phyloP scores from a whole-genome alignment of 495 filamentous ascomycete species.

The Bathelium albidoporum region DNA sequence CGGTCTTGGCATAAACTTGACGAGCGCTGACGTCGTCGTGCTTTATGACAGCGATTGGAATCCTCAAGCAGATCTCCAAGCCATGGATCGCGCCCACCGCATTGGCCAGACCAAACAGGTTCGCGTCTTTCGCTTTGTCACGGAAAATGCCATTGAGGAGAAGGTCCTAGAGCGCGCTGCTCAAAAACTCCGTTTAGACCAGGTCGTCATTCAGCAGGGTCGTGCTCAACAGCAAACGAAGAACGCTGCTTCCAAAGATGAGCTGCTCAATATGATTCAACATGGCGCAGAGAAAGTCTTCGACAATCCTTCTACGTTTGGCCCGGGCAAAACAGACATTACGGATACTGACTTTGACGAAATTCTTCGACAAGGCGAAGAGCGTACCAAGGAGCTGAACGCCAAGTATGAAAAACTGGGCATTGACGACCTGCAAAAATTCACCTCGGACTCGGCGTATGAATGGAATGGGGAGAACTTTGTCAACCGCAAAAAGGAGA shows the following conservation, averaged over 20 bases:
- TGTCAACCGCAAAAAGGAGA: conserved; percentile 87
- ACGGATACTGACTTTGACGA: conserved; percentile 81
- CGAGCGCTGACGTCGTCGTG: conserved; percentile 88
- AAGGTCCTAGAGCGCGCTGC: conserved; percentile 96
- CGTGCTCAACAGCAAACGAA: conserved; percentile 86
- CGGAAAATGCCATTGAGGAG: conserved; percentile 96
- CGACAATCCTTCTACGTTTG: conserved; percentile 49
- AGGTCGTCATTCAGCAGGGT: conserved; percentile 98
- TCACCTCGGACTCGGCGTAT: conserved; percentile 83
- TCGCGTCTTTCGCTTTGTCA: conserved; percentile 89
- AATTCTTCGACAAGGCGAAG: conserved; percentile 78
- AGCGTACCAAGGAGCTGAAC: conserved; percentile 78
- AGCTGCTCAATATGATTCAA: conserved; percentile 95
- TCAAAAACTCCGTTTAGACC: conserved; percentile 92
- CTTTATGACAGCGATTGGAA: conserved; percentile 99
- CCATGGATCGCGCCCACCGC: conserved; percentile 96
- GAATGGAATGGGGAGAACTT: conserved; percentile 99
- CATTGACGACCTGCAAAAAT: conserved; percentile 95
- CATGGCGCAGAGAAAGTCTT: conserved; percentile 95
- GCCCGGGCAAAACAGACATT: conserved; percentile 49
- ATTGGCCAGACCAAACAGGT: conserved; percentile 99
- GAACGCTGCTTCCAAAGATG: conserved; percentile 84
- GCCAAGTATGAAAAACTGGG: conserved; percentile 95
- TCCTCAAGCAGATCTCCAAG: conserved; percentile 94
- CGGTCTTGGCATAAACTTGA: conserved; percentile 97